Conservation (phyloP, 2,329 filamentous ascomycete genomes). For the Colletotrichum scovillei region DNA sequence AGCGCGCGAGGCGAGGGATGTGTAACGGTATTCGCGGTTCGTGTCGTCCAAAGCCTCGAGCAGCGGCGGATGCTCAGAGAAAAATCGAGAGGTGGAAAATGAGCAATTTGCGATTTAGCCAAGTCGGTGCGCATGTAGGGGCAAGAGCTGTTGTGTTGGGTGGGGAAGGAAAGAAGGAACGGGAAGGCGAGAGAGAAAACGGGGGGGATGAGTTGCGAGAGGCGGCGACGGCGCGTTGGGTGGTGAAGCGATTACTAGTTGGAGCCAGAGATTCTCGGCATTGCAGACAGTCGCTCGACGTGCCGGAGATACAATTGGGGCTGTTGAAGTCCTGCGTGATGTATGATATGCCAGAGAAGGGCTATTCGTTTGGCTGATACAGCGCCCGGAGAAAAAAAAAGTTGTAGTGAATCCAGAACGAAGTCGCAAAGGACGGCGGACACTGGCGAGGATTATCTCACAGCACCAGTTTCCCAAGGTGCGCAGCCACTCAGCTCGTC, state of each 20-base stretch:
- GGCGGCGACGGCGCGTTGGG: constrained; percentile 32
- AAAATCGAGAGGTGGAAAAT: neutral
- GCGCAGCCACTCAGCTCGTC: constrained; percentile 25
- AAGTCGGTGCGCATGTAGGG: constrained; percentile 26
- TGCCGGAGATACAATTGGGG: neutral
- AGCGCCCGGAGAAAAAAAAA: neutral
- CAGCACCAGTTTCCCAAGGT: constrained; percentile 12
- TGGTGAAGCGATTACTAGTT: constrained; percentile 30
- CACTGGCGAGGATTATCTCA: constrained; percentile 30
- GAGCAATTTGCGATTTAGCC: constrained; percentile 8
- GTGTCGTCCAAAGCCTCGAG: constrained; percentile 20
- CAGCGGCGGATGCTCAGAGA: constrained; percentile 12
- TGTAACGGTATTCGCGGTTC: constrained; percentile 8
- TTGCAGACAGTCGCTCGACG: constrained; percentile 27
- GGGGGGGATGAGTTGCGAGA: constrained; percentile 30
- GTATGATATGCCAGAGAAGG: neutral
- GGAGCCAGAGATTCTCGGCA: constrained; percentile 34
- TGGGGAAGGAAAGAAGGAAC: constrained; percentile 28
- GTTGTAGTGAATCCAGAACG: constrained; percentile 3
- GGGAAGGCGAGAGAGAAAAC: constrained; percentile 25
- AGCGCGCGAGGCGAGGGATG: constrained; percentile 21
- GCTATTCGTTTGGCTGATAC: neutral
- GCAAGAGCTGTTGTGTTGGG: constrained; percentile 23
- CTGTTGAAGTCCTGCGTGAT: neutral
- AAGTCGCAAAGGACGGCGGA: constrained; percentile 25